phyloP scores from a whole-genome alignment of 495 filamentous ascomycete species.

The Hapsidospora chrysogenum region DNA sequence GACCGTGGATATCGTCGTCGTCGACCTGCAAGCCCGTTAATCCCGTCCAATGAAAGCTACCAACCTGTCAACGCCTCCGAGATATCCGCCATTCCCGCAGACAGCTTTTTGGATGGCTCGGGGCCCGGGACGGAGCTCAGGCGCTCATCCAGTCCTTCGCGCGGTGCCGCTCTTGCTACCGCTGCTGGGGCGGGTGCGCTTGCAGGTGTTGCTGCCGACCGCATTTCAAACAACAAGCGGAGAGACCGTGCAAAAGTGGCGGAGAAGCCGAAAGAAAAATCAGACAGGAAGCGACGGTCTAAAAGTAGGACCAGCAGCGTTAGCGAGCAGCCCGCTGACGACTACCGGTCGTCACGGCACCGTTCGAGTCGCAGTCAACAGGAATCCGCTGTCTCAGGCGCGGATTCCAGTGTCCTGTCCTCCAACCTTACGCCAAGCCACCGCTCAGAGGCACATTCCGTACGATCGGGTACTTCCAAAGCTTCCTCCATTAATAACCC shows the following conservation, averaged over 20 bases:
- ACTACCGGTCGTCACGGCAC: slow-evolving; percentile 40
- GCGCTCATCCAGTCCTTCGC: slow-evolving; percentile 18
- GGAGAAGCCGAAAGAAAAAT: slow-evolving; percentile 15
- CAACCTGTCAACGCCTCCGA: slow-evolving; percentile 49
- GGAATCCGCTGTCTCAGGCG: slow-evolving; percentile 41
- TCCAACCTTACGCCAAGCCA: slow-evolving; percentile 56
- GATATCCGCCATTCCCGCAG: slow-evolving; percentile 77
- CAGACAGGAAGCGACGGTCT: slow-evolving; percentile 33
- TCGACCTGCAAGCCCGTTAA: slow-evolving; percentile 36
- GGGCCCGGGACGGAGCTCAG: slow-evolving; percentile 16
- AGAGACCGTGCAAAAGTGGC: slow-evolving; percentile 8
- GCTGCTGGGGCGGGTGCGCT: too few species aligned
- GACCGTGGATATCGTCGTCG: slow-evolving; percentile 28
- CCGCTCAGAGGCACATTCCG: slow-evolving; percentile 59
- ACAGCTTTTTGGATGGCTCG: slow-evolving; percentile 72
- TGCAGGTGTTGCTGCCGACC: not conserved
- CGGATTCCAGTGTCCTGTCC: slow-evolving; percentile 60
- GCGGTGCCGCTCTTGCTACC: too few species aligned
- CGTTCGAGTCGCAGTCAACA: slow-evolving; percentile 40
- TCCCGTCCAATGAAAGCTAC: slow-evolving; percentile 40
- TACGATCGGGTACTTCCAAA: slow-evolving; percentile 59
- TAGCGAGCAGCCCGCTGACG: slow-evolving; percentile 43
- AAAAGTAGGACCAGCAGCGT: slow-evolving; percentile 42
- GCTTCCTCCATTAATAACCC: slow-evolving; percentile 84
- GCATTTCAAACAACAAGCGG: not conserved